These are phyloP conservation scores for Penicillium sp. DNA, from an alignment of 2,329 filamentous ascomycete species.

Conservation along the genomic window DNA sequence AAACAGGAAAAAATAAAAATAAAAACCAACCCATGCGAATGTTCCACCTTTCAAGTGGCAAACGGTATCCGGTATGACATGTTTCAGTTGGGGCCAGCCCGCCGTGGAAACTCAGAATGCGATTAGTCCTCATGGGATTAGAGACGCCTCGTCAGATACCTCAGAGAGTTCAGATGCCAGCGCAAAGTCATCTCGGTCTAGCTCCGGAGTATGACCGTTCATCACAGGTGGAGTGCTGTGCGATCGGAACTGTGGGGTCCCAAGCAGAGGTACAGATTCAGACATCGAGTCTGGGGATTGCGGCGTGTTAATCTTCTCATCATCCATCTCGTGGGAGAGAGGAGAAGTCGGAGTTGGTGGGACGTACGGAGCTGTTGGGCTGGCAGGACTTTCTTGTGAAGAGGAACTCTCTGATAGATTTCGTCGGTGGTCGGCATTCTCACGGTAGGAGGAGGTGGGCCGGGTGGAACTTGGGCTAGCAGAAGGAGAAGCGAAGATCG, in stretches of 20 bases:
- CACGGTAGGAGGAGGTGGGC: constrained; percentile 31
- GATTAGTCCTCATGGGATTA: not conserved
- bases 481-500: constrained; percentile 34
- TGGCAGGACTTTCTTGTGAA: constrained; percentile 29
- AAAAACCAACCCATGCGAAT: not conserved
- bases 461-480: constrained; percentile 40
- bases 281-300: constrained; percentile 17
- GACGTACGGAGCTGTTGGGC: constrained; percentile 37
- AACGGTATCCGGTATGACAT: not conserved
- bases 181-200: constrained; percentile 8
- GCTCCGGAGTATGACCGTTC: constrained; percentile 11
- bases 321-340: constrained; percentile 18
- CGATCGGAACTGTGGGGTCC: constrained; percentile 27
- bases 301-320: constrained; percentile 19
- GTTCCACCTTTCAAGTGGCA: not conserved
- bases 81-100: constrained; percentile 4
- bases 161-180: constrained; percentile 4
- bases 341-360: constrained; percentile 42
- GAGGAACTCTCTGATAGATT: constrained; percentile 38
- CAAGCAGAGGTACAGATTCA: constrained; percentile 25
- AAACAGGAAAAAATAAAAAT: not conserved
- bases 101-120: not conserved
- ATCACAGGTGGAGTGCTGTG: constrained; percentile 35
- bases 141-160: not conserved
- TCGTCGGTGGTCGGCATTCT: constrained; percentile 27